Conservation (phyloP, 139 green algal species). For the Edaphochlamys debaryana region DNA sequence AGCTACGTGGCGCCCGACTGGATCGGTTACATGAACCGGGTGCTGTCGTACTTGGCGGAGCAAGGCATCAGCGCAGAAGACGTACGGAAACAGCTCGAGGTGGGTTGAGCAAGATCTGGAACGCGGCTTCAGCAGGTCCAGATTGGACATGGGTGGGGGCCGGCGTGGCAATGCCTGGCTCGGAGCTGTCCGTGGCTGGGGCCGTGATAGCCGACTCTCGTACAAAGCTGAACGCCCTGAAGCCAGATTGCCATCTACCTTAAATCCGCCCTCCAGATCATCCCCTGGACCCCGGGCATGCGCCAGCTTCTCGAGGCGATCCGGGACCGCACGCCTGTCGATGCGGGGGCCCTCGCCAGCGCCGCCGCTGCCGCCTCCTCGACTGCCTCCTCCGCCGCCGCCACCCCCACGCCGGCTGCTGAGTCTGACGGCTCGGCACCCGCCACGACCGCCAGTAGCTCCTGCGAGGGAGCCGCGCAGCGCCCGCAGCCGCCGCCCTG, state of each 20-base stretch:
- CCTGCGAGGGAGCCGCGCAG: background rate
- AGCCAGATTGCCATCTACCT: too few relatives aligned
- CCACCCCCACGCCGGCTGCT: too few relatives aligned
- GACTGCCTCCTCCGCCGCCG: too few relatives aligned
- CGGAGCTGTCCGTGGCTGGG: too few relatives aligned
- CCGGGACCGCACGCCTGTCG: background rate
- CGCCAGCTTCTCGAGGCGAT: slow-evolving; percentile 37
- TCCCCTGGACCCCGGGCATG: slow-evolving; percentile 51
- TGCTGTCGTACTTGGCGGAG: background rate
- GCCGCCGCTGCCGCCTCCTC: too few relatives aligned
- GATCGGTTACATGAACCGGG: slow-evolving; percentile 35
- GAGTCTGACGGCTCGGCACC: too few relatives aligned
- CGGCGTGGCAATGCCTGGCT: too few relatives aligned
- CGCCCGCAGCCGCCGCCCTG: background rate
- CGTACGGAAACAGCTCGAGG: background rate
- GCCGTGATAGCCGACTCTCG: too few relatives aligned
- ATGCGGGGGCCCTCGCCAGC: too few relatives aligned
- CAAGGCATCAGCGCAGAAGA: background rate
- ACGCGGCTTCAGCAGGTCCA: background rate
- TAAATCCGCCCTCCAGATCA: background rate
- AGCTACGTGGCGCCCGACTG: slow-evolving; percentile 35
- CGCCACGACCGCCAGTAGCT: background rate
- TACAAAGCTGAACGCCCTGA: too few relatives aligned
- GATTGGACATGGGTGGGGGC: too few relatives aligned
- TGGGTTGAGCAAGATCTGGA: background rate